Percentiles rank a stretch among this genome's conserved stretches.
Evolutionary conservation across 352 stramenopile species (phyloP).

Genomic region (Pythium insidiosum): DNA sequence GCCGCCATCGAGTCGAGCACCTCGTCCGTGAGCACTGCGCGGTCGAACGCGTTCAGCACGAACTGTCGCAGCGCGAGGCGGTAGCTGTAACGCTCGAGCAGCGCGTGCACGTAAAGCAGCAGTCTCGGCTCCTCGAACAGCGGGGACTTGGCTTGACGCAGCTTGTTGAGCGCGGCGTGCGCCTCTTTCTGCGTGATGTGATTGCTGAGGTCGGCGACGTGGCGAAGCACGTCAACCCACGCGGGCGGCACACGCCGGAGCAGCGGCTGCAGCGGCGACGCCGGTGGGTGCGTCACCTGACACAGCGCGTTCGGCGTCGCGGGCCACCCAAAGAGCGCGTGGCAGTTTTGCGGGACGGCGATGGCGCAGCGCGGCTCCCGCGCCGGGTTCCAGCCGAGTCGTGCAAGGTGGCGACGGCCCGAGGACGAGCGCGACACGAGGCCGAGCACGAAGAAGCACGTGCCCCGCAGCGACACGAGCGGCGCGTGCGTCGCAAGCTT

Average conservation of each 20-base stretch:
- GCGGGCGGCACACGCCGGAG: conserved; percentile 62
- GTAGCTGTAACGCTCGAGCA: conserved; percentile 84
- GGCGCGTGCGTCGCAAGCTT: conserved; percentile 77
- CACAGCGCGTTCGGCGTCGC: conserved; percentile 18
- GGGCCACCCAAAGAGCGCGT: conserved; percentile 77
- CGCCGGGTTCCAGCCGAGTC: conserved; percentile 72
- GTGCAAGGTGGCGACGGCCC: conserved; percentile 52
- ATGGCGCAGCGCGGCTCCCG: conserved; percentile 70
- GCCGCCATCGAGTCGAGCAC: no score
- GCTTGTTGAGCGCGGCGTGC: conserved; percentile 76
- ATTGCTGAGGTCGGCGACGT: conserved; percentile 80
- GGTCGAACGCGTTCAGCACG: conserved; percentile 80
- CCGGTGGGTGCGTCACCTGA: conserved; percentile 51
- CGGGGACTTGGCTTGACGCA: conserved; percentile 53
- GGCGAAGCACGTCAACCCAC: conserved; percentile 70
- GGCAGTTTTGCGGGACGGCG: conserved; percentile 72
- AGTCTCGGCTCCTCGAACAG: conserved; percentile 83
- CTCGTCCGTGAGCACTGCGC: conserved; percentile 59
- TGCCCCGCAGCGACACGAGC: conserved; percentile 78
- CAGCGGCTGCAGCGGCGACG: conserved; percentile 54
- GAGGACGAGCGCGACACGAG: conserved; percentile 60
- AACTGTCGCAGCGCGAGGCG: conserved; percentile 80
- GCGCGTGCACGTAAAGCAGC: conserved; percentile 70
- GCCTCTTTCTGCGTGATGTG: conserved; percentile 88
- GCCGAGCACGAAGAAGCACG: conserved; percentile 81